phyloP scores from a whole-genome alignment of 2,329 filamentous ascomycete species.

The Penicillium sp. region DNA sequence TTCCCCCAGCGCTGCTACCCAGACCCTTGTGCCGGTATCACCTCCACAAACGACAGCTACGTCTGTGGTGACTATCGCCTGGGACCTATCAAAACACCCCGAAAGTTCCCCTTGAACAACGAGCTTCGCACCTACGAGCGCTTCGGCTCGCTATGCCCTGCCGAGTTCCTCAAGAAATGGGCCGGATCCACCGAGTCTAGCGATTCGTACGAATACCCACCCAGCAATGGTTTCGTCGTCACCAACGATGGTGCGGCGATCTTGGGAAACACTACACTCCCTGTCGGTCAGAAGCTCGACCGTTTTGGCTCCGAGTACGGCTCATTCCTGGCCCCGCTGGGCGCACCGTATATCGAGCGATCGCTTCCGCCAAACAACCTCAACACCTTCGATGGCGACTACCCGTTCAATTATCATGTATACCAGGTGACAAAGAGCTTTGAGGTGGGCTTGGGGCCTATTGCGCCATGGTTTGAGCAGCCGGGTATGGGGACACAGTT shows the following conservation, averaged over 20 bases:
- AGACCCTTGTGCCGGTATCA: conserved; percentile 32
- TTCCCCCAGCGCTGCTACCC: conserved; percentile 17
- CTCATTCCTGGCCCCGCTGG: conserved; percentile 42
- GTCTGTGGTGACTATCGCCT: conserved; percentile 40
- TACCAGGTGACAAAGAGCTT: conserved; percentile 45
- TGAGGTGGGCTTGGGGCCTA: conserved; percentile 43
- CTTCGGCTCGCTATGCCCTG: conserved; percentile 41
- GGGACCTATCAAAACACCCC: conserved; percentile 35
- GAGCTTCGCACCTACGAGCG: conserved; percentile 36
- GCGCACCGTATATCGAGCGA: conserved; percentile 47
- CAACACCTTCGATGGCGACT: conserved; percentile 33
- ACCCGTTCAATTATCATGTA: conserved; percentile 49
- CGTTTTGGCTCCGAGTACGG: conserved; percentile 49
- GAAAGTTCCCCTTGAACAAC: conserved; percentile 29
- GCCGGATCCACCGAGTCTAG: conserved; percentile 3
- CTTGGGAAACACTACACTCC: conserved; percentile 40
- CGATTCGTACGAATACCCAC: conserved; percentile 36
- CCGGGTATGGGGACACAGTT: conserved; percentile 46
- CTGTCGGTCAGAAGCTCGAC: conserved; percentile 44
- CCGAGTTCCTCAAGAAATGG: conserved; percentile 34
- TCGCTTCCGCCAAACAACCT: conserved; percentile 48
- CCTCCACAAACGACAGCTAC: conserved; percentile 27
- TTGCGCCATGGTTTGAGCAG: conserved; percentile 51
- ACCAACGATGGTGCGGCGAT: conserved; percentile 37
- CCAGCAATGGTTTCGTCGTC: conserved; percentile 42